Base-by-base conservation (phyloP, 1,284 basidiomycete species). In the Ceratobasidium sp. region DNA sequence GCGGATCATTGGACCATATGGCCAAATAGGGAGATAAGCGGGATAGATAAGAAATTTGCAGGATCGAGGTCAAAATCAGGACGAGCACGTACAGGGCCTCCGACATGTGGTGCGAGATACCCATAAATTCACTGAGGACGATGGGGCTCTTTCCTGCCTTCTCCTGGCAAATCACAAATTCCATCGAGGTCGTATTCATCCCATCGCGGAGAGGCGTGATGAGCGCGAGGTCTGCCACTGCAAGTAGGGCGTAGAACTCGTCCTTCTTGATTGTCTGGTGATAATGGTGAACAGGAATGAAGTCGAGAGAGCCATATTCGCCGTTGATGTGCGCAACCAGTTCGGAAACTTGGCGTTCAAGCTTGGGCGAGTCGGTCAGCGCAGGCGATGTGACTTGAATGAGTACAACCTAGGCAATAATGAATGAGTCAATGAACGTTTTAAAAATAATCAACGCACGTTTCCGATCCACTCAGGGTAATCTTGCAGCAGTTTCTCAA, bases 171-270 rank as follows among this genome's bases (percentile, higher is more conserved):
- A 98, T 91, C 58, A 98, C 93, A 82, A 94, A 98, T 83, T 98
- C 97, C 96, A 98, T 98, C 61, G 89, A 91, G 0, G 96, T 98
- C 9, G 98, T 98, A 86, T 99, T 98, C 97, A 99, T 98, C 9
- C 97, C 97, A 79, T 99, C 97, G 35, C 97, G 90, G 7, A 98
- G 87, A 0, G 95, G 95, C 0, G 97, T 99, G 82, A 98, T 98
- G 30, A 99, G 91, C 8, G 93, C 96, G 26, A 99, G 87, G 81
- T 98, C 97, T 13, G 97, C 97, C 0, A 96, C 96, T 32, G 90
- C 92, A 23, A 99, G 86, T n/a, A 99, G 87, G 0, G 95, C 97
- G 82, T 98, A 98, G 83, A 98, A 99, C 82, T 99, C 97, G 82
- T 98, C 95, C 81, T 95, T 94, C 80, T 98, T 97, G 78, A 99